Evolutionary conservation across 495 filamentous ascomycete species (phyloP), one percentile per base, ranked within the genome.

Genomic region (Daldinia concentrica): DNA sequence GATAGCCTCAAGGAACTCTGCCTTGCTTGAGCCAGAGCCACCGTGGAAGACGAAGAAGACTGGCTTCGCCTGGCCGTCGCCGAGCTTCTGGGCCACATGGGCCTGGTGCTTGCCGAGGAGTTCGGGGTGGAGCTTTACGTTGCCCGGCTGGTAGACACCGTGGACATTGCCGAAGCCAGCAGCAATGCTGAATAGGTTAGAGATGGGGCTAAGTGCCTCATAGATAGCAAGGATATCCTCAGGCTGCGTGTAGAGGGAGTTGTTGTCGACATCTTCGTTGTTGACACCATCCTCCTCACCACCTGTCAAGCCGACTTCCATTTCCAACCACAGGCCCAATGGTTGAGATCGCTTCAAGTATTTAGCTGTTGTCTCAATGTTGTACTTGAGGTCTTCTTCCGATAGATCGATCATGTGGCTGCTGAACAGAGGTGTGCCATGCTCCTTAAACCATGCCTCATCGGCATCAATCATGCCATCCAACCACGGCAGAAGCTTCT

Each of bases 41-140:
- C 96, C 96, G 86, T 99, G 95, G 90, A 99, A 99, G 80, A 99
- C 95, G 80, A 99, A 91, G 89, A 96, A 98, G 76, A 98, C 90
- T 62, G 96, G 95, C 89, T 97, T 97, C 76, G 90, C 85, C 68
- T 93, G 71, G 32, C 71, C 71, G 11, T 73, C 69, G 27, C 64
- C 69, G 15, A 84, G 75, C 86, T 94, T 83, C 85, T 94, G 88
- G 81, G 91, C 88, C 76, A 97, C 93, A 80, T 91, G 92, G 70
- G 85, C 86, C 84, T 99, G 95, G 88, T 99, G 96, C 88, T 97
- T 95, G 78, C 86, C 86, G 66, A 99, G 90, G 34, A 98, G 88
- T 83, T 96, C 93, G 56, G 95, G 95, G 83, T 97, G 93, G 43
- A 98, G 90, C 79, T 90, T 90, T 79, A 98, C 95, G 81, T 99